Conservation (phyloP, 208 protist species). For the Trypanosoma cruzi region DNA sequence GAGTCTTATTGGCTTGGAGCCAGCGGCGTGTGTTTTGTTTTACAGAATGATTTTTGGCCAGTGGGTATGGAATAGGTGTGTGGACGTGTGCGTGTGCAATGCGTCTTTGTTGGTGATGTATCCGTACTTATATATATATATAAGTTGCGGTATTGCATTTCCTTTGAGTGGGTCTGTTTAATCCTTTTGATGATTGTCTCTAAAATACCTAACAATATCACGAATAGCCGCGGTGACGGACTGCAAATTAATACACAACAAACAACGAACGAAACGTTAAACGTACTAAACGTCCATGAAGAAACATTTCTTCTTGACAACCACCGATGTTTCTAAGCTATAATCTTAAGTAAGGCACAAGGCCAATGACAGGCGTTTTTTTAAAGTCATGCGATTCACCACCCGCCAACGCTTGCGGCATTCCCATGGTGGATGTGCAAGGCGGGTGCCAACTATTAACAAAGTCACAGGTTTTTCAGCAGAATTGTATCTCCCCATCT, state of each 20-base stretch:
- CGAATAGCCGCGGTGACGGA: too few relatives aligned
- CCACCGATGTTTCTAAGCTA: conserved; percentile 11
- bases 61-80: too few relatives aligned
- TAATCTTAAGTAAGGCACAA: conserved; percentile 12
- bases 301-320: conserved; percentile 18
- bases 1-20: not conserved
- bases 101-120: too few relatives aligned
- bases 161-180: too few relatives aligned
- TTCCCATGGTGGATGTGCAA: conserved; percentile 17
- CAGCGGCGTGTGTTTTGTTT: too few relatives aligned
- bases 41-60: too few relatives aligned
- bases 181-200: too few relatives aligned
- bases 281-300: not conserved
- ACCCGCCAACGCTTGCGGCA: not conserved
- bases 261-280: not conserved
- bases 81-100: too few relatives aligned
- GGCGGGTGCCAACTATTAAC: conserved; percentile 25
- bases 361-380: conserved; percentile 16
- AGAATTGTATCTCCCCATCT: conserved; percentile 48
- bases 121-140: too few relatives aligned
- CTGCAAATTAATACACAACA: too few relatives aligned
- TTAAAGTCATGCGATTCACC: conserved; percentile 26
- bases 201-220: too few relatives aligned
- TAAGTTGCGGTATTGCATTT: too few relatives aligned
- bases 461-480: conserved; percentile 27